These are phyloP conservation scores for Hyaloperonospora brassicae DNA, from an alignment of 352 stramenopile species.

Conservation along the genomic window DNA sequence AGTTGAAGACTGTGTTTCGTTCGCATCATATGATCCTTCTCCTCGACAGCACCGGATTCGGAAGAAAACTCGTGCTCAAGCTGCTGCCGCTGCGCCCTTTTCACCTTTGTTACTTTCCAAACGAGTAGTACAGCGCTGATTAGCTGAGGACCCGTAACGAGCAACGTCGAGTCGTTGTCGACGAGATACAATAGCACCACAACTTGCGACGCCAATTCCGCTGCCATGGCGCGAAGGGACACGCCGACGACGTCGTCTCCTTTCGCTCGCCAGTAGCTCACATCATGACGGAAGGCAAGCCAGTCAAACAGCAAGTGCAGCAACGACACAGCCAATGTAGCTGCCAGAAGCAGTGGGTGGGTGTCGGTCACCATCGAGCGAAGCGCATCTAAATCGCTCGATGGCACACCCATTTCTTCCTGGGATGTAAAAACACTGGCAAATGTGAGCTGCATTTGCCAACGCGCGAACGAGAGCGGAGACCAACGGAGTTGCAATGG, in stretches of 20 bases:
- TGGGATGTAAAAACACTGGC: constrained; percentile 51
- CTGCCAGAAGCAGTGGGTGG: constrained; percentile 90
- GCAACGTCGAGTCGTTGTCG: constrained; percentile 90
- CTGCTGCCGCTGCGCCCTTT: constrained; percentile 25
- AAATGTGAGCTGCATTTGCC: constrained; percentile 74
- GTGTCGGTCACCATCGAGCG: constrained; percentile 91
- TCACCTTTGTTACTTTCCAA: constrained; percentile 84
- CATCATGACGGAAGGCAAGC: constrained; percentile 96
- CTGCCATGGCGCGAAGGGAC: constrained; percentile 87
- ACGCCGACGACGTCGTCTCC: constrained; percentile 92
- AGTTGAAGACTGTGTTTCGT: constrained; percentile 21
- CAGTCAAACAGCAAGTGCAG: constrained; percentile 98
- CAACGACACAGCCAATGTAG: constrained; percentile 93
- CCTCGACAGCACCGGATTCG: constrained; percentile 20
- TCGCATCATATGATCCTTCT: constrained; percentile 29
- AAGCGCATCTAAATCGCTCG: constrained; percentile 80
- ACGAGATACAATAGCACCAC: constrained; percentile 94
- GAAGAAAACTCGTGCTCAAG: constrained; percentile 7
- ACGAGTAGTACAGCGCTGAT: constrained; percentile 74
- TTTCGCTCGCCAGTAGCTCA: constrained; percentile 92
- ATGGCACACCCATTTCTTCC: constrained; percentile 51
- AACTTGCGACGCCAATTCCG: constrained; percentile 89
- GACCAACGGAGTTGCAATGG: constrained; percentile 67
- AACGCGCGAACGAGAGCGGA: constrained; percentile 67
- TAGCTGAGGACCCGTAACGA: constrained; percentile 79